These are phyloP conservation scores for Cercospora zeae-maydis DNA, from an alignment of 2,329 filamentous ascomycete genomes.

Conservation along the genomic window DNA sequence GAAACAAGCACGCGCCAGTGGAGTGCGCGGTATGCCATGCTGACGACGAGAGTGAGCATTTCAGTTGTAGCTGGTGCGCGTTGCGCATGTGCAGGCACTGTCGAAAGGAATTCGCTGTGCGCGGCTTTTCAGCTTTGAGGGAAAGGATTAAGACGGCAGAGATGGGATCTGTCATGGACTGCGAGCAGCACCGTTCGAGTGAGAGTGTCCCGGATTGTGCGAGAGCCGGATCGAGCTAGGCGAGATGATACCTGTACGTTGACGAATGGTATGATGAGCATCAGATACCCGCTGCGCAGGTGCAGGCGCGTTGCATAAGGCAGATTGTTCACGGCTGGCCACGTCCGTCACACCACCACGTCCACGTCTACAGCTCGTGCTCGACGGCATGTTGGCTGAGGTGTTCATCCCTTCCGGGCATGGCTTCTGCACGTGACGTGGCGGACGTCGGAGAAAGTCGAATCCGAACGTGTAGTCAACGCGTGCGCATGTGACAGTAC, in stretches of 20 bases:
- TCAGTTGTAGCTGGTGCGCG: slow-evolving; percentile 35
- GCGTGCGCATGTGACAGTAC: too few relatives aligned
- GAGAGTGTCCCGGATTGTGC: slow-evolving; percentile 14
- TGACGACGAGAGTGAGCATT: slow-evolving; percentile 33
- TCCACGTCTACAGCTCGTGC: not conserved
- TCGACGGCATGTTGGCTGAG: not conserved
- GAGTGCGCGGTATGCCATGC: slow-evolving; percentile 37
- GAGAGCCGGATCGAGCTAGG: slow-evolving; percentile 1
- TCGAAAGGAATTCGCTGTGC: slow-evolving; percentile 25
- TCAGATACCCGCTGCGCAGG: slow-evolving; percentile 1
- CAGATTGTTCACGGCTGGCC: not conserved
- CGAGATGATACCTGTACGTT: not conserved
- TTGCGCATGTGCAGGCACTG: slow-evolving; percentile 34
- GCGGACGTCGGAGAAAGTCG: not conserved
- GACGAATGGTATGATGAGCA: not conserved
- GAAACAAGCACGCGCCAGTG: slow-evolving; percentile 34
- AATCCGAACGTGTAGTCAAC: not conserved
- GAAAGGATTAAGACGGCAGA: slow-evolving; percentile 23
- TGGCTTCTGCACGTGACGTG: not conserved
- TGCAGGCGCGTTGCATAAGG: not conserved
- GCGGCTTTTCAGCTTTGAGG: slow-evolving; percentile 25
- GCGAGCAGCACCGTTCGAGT: slow-evolving; percentile 9
- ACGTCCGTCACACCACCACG: too few relatives aligned
- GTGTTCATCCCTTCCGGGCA: not conserved
- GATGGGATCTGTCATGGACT: slow-evolving; percentile 12